Percentiles rank a stretch among this genome's conserved stretches.
phyloP scores from a whole-genome alignment of 768 basidiomycete genomes.

The Mrakia gelida region DNA sequence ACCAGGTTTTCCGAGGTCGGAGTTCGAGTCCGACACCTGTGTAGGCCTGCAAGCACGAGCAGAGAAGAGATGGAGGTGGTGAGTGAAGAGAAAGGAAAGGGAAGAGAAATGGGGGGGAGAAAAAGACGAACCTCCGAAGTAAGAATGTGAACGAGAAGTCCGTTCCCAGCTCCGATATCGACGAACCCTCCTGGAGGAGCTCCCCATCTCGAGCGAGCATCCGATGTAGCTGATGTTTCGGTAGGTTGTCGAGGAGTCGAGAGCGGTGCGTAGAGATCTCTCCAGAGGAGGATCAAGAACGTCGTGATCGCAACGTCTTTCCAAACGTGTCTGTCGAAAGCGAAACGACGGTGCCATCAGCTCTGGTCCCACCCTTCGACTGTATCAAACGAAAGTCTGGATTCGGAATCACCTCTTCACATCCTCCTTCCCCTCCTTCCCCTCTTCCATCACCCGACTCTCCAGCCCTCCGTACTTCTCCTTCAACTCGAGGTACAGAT shows the following conservation, averaged over 20 bases:
- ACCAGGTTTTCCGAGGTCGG: conserved; percentile 79
- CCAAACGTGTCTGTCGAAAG: conserved; percentile 36
- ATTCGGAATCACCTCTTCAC: conserved; percentile 44
- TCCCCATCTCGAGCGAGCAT: conserved; percentile 60
- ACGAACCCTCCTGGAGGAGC: conserved; percentile 79
- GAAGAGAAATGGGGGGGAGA: conserved; percentile 4
- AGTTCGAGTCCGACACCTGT: conserved; percentile 78
- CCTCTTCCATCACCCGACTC: conserved; percentile 31
- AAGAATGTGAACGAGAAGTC: conserved; percentile 83
- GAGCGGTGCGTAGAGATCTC: conserved; percentile 54
- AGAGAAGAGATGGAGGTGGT: not conserved
- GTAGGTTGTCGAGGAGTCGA: not conserved
- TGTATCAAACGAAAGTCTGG: not conserved
- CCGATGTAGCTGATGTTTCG: not conserved
- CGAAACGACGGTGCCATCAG: not conserved
- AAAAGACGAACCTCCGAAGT: conserved; percentile 52
- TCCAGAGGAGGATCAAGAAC: conserved; percentile 89
- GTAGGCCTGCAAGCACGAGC: conserved; percentile 56
- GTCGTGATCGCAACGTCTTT: conserved; percentile 94
- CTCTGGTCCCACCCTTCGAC: not conserved
- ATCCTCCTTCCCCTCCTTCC: conserved; percentile 36
- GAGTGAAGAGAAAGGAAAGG: not conserved
- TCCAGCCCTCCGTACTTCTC: conserved; percentile 71
- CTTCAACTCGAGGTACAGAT: conserved; percentile 80
- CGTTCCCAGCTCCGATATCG: conserved; percentile 93